Base-by-base conservation (phyloP, 176 grass and related monocot genomes). In the Triticum turgidum region DNA sequence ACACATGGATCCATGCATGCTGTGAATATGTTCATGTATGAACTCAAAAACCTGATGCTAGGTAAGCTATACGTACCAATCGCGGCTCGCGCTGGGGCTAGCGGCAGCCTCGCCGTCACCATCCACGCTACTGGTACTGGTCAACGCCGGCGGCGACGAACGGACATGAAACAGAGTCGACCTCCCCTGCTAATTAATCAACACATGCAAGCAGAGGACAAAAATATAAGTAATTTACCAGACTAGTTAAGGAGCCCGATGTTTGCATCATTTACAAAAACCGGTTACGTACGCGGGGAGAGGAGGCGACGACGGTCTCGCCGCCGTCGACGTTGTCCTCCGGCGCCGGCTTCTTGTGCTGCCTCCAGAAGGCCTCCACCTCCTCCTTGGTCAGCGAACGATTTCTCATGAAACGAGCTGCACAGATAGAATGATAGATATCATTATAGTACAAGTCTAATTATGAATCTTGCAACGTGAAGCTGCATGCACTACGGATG, bases 301-400 rank as follows among this genome's bases (percentile, higher is more conserved):
- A 58, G 13, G 82, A 4, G 62, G 63, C 84, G 3, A 47, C 73
- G 3, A 30, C 14, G 24, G 8, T 51, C 44, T 52, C 44, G 44
- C 73, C 44, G 76, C 80, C 76, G 24, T 20, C 24, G 34, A 77
- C 4, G 49, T 1, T 52, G 49, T 17, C 49, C 49, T 73, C 65
- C 17, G 37, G 4, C 42, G 12, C 12, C 24, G 64, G 21, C 33
- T 73, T 89, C 82, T 72, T 83, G 0, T 74, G 93, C 86, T 83
- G 94, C 90, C 92, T 47, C 73, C 73, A 66, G 87, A 96, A 98
- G 22, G 84, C 70, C 4, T 92, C 89, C 82, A 98, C 94, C 24
- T 98, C 96, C 52, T 95, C 93, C 56, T 65, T 95, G 5, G 93
- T 98, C 65, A 95, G 88, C 38, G 96, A 98, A 21, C 81, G 90